Base-by-base conservation (phyloP, 169 alveolate genomes). In the Plasmodium vinckei region DNA sequence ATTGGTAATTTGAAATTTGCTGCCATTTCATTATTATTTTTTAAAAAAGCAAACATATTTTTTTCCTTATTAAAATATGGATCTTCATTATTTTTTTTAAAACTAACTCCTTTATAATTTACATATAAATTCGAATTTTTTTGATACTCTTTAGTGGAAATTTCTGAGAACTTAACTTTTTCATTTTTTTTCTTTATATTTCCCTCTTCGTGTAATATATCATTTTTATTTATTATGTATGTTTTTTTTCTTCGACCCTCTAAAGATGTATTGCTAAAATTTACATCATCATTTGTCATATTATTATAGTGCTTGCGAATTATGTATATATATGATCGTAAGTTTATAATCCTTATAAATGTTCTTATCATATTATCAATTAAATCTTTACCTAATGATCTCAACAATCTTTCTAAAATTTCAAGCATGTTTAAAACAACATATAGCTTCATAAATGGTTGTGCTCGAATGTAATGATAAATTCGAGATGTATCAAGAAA, bases 341-440 rank as follows among this genome's bases (percentile, higher is more conserved):
- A 67, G 63, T 87, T 87, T 42, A 87, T 67, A 23, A 67, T 73
- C 47, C 92, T 72, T 12, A 92, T 87, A 42, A 92, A 89, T 1
- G 94, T 60, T 54, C 94, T 87, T 86, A 94, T 86, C 67, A 95
- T 93, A 21, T 88, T 75, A 59, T 96, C 98, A 42, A 95, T 87
- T 23, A 94, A 69, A 84, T 96, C 98, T 54, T 97, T 84, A 13
- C 98, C 98, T 73, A 96, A 84, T 1, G 98, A 94, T 54, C 98
- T 63, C 65, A 96, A 95, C 42, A 96, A 86, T 39, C 96, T 75
- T 70, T 96, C 98, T 60, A 97, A 94, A 57, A 96, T 89, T 71
- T 96, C 98, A 47, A 96, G 91, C 98, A 96, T 95, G 91, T 96
- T 96, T 87, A 95, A 93, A 1, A 96, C 94, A 19, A 96, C 98